These are phyloP conservation scores for Trichoderma polysporum DNA, from an alignment of 2,329 filamentous ascomycete genomes.

Conservation along the genomic window DNA sequence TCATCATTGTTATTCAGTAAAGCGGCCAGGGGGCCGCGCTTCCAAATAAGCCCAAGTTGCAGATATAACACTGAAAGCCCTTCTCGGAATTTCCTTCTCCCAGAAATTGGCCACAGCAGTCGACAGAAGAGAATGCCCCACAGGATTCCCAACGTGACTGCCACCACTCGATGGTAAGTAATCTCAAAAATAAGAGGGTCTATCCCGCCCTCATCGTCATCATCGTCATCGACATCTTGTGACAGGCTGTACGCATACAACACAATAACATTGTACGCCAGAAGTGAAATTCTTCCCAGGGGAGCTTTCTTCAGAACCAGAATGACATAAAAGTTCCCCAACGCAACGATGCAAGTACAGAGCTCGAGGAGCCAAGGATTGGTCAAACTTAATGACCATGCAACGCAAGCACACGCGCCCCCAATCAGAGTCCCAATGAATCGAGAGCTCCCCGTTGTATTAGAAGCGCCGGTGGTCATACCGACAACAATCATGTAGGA, in stretches of 20 bases:
- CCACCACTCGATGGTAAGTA: slow-evolving; percentile 79
- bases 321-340: slow-evolving; percentile 88
- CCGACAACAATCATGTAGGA: slow-evolving; percentile 98
- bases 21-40: slow-evolving; percentile 79
- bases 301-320: slow-evolving; percentile 80
- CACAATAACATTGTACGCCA: slow-evolving; percentile 94
- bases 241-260: slow-evolving; percentile 92
- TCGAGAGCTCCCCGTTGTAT: slow-evolving; percentile 84
- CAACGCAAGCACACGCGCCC: slow-evolving; percentile 68
- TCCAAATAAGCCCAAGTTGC: slow-evolving; percentile 95
- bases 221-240: slow-evolving; percentile 73
- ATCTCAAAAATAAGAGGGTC: slow-evolving; percentile 87
- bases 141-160: slow-evolving; percentile 81
- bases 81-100: slow-evolving; percentile 81
- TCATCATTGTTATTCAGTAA: slow-evolving; percentile 61
- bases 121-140: slow-evolving; percentile 93
- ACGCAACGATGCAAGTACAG: slow-evolving; percentile 76
- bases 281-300: slow-evolving; percentile 87
- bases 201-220: slow-evolving; percentile 84
- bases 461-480: slow-evolving; percentile 95
- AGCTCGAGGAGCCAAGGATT: slow-evolving; percentile 75
- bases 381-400: slow-evolving; percentile 75
- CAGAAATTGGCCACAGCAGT: slow-evolving; percentile 90
- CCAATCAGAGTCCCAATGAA: slow-evolving; percentile 86
- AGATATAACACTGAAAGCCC: slow-evolving; percentile 89